These are phyloP conservation scores for Eucalyptus globulus DNA, from an alignment of 345 rosid species.

Conservation along the genomic window DNA sequence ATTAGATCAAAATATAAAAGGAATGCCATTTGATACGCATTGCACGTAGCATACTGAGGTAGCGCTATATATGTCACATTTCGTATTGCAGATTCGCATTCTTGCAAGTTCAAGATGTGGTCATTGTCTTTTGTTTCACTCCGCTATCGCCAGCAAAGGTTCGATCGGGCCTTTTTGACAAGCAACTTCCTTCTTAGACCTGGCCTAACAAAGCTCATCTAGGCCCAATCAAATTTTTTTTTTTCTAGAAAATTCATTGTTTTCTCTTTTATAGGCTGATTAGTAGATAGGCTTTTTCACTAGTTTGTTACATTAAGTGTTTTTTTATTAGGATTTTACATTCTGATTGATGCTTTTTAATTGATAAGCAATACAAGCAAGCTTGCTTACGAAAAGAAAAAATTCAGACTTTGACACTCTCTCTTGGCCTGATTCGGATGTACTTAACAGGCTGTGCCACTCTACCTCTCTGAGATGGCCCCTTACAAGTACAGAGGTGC, in stretches of 20 bases:
- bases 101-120: neutral
- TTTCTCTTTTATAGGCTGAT: neutral
- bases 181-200: neutral
- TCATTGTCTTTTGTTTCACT: neutral
- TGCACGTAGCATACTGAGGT: neutral
- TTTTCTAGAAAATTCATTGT: neutral
- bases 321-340: neutral
- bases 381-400: neutral
- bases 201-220: neutral
- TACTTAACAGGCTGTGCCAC: neutral
- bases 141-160: neutral
- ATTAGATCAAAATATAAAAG: no score
- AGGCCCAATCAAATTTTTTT: neutral
- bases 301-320: neutral
- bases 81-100: neutral
- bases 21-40: no score
- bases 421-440: neutral
- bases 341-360: neutral
- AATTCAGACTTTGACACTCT: neutral
- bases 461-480: constrained; percentile 13
- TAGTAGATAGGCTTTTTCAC: neutral
- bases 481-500: constrained; percentile 5
- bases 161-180: neutral
- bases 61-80: neutral
- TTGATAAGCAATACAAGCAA: neutral